These are phyloP conservation scores for Pouteria glomerata DNA, from an alignment of 148 eudicot species.

Conservation along the genomic window DNA sequence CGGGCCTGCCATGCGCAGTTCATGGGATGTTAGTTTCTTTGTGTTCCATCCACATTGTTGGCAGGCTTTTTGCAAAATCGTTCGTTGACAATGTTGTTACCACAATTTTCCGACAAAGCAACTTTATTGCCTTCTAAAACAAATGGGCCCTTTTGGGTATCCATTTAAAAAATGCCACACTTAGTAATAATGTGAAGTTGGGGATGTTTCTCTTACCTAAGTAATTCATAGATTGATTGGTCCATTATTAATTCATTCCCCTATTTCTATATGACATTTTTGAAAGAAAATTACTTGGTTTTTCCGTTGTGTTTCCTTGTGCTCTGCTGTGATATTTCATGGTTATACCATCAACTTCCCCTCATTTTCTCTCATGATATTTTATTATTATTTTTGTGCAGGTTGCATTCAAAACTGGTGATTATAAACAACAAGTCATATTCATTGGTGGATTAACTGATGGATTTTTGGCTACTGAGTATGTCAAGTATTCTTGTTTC, in stretches of 20 bases:
- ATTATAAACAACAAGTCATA: conserved; percentile 80
- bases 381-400: conserved; percentile 25
- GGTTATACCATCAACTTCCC: not conserved
- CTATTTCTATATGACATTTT: not conserved
- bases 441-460: conserved; percentile 91
- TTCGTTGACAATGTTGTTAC: not conserved
- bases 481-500: conserved; percentile 25
- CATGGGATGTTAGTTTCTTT: not conserved
- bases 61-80: not conserved
- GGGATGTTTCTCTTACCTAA: not conserved
- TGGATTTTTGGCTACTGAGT: conserved; percentile 98
- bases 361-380: too few species aligned
- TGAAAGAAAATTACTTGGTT: not conserved
- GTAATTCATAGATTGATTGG: not conserved
- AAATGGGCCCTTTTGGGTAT: not conserved
- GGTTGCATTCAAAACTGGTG: conserved; percentile 94
- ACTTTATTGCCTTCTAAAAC: not conserved
- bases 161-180: not conserved
- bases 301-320: not conserved
- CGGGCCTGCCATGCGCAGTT: not conserved
- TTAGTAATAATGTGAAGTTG: not conserved
- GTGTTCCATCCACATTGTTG: not conserved
- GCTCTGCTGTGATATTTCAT: not conserved
- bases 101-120: not conserved
- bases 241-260: not conserved